Evolutionary conservation across 495 filamentous ascomycete species (phyloP).

Genomic region (Mytilinidion resinicola): DNA sequence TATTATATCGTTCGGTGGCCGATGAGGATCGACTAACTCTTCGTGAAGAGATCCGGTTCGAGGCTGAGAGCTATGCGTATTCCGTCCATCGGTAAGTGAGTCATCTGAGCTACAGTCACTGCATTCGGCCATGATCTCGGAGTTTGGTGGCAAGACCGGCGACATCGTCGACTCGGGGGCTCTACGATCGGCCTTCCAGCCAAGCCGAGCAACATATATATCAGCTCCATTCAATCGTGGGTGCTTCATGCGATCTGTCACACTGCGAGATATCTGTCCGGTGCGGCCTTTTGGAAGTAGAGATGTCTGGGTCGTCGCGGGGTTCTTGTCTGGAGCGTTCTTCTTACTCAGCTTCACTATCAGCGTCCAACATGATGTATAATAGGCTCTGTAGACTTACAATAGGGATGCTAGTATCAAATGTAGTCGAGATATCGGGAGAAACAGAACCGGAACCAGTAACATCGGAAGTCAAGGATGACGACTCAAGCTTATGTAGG

Average conservation of each 20-base stretch:
- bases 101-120: not conserved
- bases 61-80: not conserved
- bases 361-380: too few relatives aligned
- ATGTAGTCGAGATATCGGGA: too few relatives aligned
- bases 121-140: not conserved
- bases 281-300: slow-evolving; percentile 28
- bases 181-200: slow-evolving; percentile 14
- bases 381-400: too few relatives aligned
- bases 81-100: not conserved
- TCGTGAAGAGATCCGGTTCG: slow-evolving; percentile 42
- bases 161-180: not conserved
- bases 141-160: not conserved
- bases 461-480: too few relatives aligned
- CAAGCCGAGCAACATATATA: slow-evolving; percentile 47
- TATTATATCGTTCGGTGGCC: not conserved
- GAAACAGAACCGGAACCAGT: too few relatives aligned
- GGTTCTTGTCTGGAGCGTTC: slow-evolving; percentile 1
- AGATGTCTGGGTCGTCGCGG: slow-evolving; percentile 22
- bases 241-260: slow-evolving; percentile 41
- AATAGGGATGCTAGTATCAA: too few relatives aligned
- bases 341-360: slow-evolving; percentile 13
- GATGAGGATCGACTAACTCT: slow-evolving; percentile 31
- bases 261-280: slow-evolving; percentile 12
- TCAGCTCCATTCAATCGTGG: slow-evolving; percentile 45
- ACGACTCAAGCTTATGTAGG: slow-evolving; percentile 15